A percentile compares a stretch with the other conserved stretches of the same genome.
phyloP scores from a whole-genome alignment of 495 filamentous ascomycete species.

The Aspergillus bridgeri region DNA sequence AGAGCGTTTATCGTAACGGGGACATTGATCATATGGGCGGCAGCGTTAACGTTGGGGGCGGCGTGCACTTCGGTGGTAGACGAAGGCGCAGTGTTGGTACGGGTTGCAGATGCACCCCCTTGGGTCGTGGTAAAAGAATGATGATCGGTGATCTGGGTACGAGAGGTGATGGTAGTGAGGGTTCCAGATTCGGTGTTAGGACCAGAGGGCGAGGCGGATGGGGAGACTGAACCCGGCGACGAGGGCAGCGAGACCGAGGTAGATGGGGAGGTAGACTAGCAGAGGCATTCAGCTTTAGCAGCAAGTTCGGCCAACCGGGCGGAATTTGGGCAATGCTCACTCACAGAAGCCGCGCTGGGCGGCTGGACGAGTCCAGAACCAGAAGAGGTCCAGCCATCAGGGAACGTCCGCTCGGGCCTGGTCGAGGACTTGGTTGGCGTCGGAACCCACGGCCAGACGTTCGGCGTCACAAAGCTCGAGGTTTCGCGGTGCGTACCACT shows the following conservation, averaged over 20 bases:
- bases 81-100: neutral
- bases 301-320: conserved; percentile 1
- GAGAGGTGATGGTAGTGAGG: conserved; percentile 9
- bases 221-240: conserved; percentile 45
- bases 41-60: conserved; percentile 21
- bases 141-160: neutral
- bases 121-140: neutral
- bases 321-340: conserved; percentile 41
- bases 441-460: conserved; percentile 61
- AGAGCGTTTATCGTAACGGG: conserved; percentile 15
- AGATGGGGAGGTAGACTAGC: conserved; percentile 49
- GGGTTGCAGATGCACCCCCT: neutral
- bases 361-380: conserved; percentile 58
- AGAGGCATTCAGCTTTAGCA: conserved; percentile 28
- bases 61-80: conserved; percentile 4
- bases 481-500: conserved; percentile 60
- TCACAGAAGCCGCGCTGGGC: conserved; percentile 45
- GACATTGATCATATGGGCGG: conserved; percentile 5
- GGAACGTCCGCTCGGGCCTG: conserved; percentile 48
- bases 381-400: conserved; percentile 72
- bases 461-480: conserved; percentile 47
- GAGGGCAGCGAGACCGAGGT: conserved; percentile 44
- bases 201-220: conserved; percentile 26
- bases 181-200: conserved; percentile 23
- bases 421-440: conserved; percentile 39